Conservation (phyloP, 169 alveolate genomes). For the Babesia bigemina region DNA sequence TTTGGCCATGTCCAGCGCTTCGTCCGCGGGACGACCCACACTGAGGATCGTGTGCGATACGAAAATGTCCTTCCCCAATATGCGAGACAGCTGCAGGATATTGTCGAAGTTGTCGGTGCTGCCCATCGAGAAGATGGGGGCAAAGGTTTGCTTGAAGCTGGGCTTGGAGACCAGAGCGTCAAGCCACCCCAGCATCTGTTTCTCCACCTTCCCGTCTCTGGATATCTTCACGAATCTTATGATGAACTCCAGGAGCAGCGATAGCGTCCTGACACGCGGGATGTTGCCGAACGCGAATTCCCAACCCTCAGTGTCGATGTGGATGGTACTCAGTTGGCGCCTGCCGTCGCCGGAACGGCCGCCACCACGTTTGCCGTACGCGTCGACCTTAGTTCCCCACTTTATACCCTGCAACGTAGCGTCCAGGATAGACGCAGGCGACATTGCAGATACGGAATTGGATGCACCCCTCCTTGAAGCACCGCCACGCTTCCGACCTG, state of each 20-base stretch:
- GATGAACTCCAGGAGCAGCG: slow-evolving; percentile 32
- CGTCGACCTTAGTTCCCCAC: neutral
- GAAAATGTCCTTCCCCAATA: slow-evolving; percentile 21
- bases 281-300: slow-evolving; percentile 35
- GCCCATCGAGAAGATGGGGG: slow-evolving; percentile 28
- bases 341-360: neutral
- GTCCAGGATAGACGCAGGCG: neutral
- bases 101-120: slow-evolving; percentile 26
- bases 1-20: slow-evolving; percentile 15
- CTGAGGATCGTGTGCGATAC: slow-evolving; percentile 27
- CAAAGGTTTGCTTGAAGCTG: slow-evolving; percentile 18
- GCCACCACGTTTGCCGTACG: neutral
- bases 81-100: slow-evolving; percentile 33
- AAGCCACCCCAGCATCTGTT: slow-evolving; percentile 37
- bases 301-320: slow-evolving; percentile 9
- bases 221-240: neutral
- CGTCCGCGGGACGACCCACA: neutral
- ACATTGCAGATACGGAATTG: neutral
- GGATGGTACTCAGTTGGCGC: neutral
- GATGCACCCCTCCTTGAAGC: neutral
- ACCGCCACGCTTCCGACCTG: neutral
- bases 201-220: slow-evolving; percentile 17
- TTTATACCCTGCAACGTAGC: neutral
- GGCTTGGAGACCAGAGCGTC: slow-evolving; percentile 39
- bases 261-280: slow-evolving; percentile 35